Evolutionary conservation across 352 stramenopile genomes (phyloP).

Genomic region (Phytophthora boehmeriae): DNA sequence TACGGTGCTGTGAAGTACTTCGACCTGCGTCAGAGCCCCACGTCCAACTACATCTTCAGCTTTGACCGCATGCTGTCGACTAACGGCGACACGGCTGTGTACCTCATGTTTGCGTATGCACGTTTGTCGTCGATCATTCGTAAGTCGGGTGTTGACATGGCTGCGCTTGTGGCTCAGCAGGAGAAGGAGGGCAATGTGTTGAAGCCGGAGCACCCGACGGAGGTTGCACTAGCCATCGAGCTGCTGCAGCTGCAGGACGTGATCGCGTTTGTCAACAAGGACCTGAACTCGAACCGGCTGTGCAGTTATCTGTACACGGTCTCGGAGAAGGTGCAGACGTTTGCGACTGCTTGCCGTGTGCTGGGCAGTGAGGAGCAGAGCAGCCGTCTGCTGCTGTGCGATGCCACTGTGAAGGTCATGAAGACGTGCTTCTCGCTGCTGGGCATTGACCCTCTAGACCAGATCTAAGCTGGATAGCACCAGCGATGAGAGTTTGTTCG

Average conservation of each 20-base stretch:
- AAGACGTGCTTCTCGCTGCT: slow-evolving; percentile 92
- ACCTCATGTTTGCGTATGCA: slow-evolving; percentile 99
- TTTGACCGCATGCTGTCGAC: slow-evolving; percentile 99
- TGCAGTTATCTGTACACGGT: slow-evolving; percentile 99
- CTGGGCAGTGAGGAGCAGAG: slow-evolving; percentile 95
- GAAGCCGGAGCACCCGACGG: slow-evolving; percentile 79
- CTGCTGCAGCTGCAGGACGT: slow-evolving; percentile 97
- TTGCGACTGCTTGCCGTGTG: slow-evolving; percentile 98
- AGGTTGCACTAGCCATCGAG: slow-evolving; percentile 93
- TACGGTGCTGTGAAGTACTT: slow-evolving; percentile 99
- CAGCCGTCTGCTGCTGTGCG: slow-evolving; percentile 96
- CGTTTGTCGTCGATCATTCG: slow-evolving; percentile 96
- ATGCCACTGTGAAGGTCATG: slow-evolving; percentile 96
- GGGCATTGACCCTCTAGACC: slow-evolving; percentile 93
- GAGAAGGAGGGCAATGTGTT: slow-evolving; percentile 53
- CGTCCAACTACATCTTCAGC: slow-evolving; percentile 99
- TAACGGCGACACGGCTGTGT: slow-evolving; percentile 99
- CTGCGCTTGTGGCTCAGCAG: slow-evolving; percentile 59
- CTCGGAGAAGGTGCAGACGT: slow-evolving; percentile 96
- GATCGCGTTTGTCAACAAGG: slow-evolving; percentile 93
- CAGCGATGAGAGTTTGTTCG: slow-evolving; percentile 16
- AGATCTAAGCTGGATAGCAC: slow-evolving; percentile 83
- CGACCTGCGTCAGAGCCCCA: slow-evolving; percentile 97
- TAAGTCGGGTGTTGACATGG: slow-evolving; percentile 92
- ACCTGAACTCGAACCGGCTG: slow-evolving; percentile 97